phyloP scores from a whole-genome alignment of 2,329 filamentous ascomycete genomes.

The Bipolaris sorokiniana region DNA sequence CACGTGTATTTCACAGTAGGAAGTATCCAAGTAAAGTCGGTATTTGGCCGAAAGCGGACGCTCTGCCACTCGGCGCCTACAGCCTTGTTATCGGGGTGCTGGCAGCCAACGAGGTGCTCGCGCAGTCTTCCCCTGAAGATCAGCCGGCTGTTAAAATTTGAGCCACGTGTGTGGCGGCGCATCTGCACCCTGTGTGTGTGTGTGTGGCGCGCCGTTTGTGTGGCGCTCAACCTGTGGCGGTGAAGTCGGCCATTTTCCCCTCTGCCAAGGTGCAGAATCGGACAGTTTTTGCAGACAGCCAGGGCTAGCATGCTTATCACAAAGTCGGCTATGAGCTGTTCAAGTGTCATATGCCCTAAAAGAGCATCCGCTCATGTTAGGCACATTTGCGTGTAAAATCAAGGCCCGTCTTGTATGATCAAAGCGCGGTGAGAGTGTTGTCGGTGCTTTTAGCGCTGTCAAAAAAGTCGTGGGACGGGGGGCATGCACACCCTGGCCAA shows the following conservation, averaged over 20 bases:
- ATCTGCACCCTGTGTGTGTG: background rate
- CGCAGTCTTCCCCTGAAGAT: slow-evolving; percentile 17
- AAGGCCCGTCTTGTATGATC: slow-evolving; percentile 6
- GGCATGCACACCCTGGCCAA: slow-evolving; percentile 18
- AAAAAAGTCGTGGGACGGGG: slow-evolving; percentile 25
- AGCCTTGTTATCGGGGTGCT: slow-evolving; percentile 1
- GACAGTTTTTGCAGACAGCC: background rate
- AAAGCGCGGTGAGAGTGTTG: slow-evolving; percentile 26
- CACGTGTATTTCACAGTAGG: too few relatives aligned
- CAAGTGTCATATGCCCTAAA: background rate
- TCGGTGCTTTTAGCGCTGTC: slow-evolving; percentile 19
- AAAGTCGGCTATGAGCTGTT: slow-evolving; percentile 8
- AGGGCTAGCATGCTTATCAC: background rate
- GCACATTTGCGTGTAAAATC: slow-evolving; percentile 12
- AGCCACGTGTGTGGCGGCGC: background rate
- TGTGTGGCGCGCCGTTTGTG: background rate
- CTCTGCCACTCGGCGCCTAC: background rate
- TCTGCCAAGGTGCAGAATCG: background rate
- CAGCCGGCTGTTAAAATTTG: slow-evolving; percentile 4
- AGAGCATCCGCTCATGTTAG: slow-evolving; percentile 12
- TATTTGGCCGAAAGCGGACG: background rate
- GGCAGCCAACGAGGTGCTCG: background rate
- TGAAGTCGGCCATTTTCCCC: background rate
- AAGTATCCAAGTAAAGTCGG: background rate
- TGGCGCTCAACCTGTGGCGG: background rate